Percentiles rank a stretch among this genome's conserved stretches.
Conservation (phyloP, 2,329 filamentous ascomycete genomes). For the Colletotrichum tanaceti region DNA sequence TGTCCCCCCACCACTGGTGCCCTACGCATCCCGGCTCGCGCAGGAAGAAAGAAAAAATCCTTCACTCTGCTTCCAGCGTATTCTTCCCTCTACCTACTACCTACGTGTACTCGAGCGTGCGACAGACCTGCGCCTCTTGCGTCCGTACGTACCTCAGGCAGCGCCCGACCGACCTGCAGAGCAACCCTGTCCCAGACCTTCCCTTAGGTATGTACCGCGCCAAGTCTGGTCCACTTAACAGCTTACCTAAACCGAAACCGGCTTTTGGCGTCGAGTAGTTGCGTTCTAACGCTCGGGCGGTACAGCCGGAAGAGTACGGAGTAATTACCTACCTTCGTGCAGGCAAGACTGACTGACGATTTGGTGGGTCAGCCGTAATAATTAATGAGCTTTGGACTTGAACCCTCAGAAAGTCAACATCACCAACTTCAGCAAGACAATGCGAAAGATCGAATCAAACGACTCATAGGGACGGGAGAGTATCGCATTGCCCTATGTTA, state of each 20-base stretch:
- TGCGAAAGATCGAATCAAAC: background rate
- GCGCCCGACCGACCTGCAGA: background rate
- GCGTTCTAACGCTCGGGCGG: slow-evolving; percentile 1
- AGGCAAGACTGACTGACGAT: background rate
- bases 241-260: background rate
- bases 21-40: slow-evolving; percentile 19
- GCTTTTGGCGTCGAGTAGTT: background rate
- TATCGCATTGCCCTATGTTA: slow-evolving; percentile 15
- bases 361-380: background rate
- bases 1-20: slow-evolving; percentile 5
- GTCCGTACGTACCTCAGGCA: slow-evolving; percentile 13
- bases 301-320: background rate
- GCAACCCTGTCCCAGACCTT: slow-evolving; percentile 16
- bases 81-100: slow-evolving; percentile 18
- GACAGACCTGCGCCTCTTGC: slow-evolving; percentile 7
- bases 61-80: slow-evolving; percentile 34
- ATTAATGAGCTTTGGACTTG: background rate
- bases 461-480: background rate
- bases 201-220: slow-evolving; percentile 12
- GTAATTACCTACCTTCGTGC: too few relatives aligned
- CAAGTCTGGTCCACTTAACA: slow-evolving; percentile 2
- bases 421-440: background rate
- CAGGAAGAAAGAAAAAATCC: slow-evolving; percentile 16
- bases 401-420: background rate
- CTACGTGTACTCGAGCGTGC: slow-evolving; percentile 14